Conservation (phyloP, 163 green algal species). For the Volvox carteri region DNA sequence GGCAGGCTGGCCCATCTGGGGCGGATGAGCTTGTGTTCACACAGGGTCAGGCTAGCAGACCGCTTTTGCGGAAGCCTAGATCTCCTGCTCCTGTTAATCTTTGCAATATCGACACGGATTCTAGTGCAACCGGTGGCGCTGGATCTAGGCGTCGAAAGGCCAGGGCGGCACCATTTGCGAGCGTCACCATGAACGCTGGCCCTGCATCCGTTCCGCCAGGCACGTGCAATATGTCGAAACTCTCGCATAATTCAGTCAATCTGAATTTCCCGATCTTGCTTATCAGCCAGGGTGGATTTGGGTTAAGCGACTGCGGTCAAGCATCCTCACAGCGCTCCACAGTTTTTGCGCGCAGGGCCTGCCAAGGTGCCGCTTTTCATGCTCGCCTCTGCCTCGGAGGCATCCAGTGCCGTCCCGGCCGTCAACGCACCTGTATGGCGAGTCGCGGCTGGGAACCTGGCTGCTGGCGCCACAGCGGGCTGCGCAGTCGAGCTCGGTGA, state of each 20-base stretch:
- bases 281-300: not conserved
- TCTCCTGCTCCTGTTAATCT: not conserved
- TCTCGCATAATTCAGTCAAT: not conserved
- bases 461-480: constrained; percentile 88
- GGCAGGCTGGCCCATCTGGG: not conserved
- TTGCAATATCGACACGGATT: not conserved
- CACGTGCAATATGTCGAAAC: not conserved
- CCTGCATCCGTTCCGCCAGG: not conserved
- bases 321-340: not conserved
- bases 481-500: constrained; percentile 89
- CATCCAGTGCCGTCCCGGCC: constrained; percentile 3
- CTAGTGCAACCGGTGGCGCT: not conserved
- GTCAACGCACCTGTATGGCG: constrained; percentile 76
- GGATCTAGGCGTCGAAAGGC: constrained; percentile 25
- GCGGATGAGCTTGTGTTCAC: constrained; percentile 9
- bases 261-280: not conserved
- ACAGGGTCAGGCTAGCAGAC: not conserved
- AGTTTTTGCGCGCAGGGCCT: not conserved
- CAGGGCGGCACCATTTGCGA: constrained; percentile 12
- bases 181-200: constrained; percentile 19
- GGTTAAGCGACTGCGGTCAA: not conserved
- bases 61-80: constrained; percentile 26
- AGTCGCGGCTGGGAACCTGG: constrained; percentile 81
- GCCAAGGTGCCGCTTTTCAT: constrained; percentile 68
- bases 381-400: constrained; percentile 61